Evolutionary conservation across 2,329 filamentous ascomycete genomes (phyloP), one percentile per base, ranked within the genome.

Genomic region (Penicillium sp.): DNA sequence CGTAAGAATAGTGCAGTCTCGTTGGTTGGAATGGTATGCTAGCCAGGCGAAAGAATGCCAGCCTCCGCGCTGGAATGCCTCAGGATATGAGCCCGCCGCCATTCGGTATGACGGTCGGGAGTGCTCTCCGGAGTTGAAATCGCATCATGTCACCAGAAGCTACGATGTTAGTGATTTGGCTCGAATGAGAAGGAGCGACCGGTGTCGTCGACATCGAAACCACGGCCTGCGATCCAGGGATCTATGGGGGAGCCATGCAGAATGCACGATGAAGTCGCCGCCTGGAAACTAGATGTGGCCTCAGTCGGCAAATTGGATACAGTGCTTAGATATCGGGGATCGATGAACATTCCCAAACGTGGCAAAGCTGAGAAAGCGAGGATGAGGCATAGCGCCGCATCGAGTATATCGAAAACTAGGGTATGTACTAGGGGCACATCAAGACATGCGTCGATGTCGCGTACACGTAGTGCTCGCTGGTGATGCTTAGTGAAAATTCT

Each of bases 1-100:
- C 40, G 50, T 54, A 51, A 56, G 37, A 44, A 56, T 54, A 53
- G 26, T 33, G 36, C 32, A 28, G 26, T 41, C 43, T 45, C 32
- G 35, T 42, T 42, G 40, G 41, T 16, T 41, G 51, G 49, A 49
- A 49, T 54, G 53, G 39, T 27, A 47, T 46, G 47, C 20, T 28
- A 34, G 26, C 38, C 29, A 30, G 28, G 36, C 29, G 45, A 34
- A 54, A 38, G 52, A 56, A 56, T 56, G 53, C 38, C 39, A 48
- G 37, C 49, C 49, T 39, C 47, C 37, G 19, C 36, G 36, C 15
- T 25, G 47, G 51, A 54, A 56, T 56, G 51, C 42, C 26, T 23
- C 10, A 30, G 27, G 26, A 44, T 41, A 43, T 32, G 36, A 25
- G 13, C 47, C 51, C 13, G 45, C 51, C 53, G 35, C 33, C 43